Conservation (phyloP, 2,329 filamentous ascomycete genomes). For the Penicillium expansum region DNA sequence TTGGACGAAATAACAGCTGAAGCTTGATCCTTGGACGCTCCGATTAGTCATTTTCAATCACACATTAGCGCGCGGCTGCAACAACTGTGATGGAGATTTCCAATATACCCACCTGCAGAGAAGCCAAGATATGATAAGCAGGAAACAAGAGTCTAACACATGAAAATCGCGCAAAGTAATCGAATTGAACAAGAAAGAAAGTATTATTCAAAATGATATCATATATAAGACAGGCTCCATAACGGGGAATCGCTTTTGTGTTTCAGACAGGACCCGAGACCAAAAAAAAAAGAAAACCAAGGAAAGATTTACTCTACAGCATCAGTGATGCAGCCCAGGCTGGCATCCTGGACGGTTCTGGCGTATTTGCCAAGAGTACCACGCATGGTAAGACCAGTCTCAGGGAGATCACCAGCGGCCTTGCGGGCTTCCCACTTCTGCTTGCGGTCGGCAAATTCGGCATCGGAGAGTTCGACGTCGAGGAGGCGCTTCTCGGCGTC, state of each 20-base stretch:
- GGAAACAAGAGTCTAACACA: background rate
- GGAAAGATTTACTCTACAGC: conserved; percentile 31
- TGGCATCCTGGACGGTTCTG: conserved; percentile 46
- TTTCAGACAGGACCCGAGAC: conserved; percentile 16
- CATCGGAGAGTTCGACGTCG: conserved; percentile 64
- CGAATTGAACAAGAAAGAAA: conserved; percentile 3
- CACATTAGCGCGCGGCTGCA: background rate
- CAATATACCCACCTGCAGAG: background rate
- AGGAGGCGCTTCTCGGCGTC: conserved; percentile 70
- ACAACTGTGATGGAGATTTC: background rate
- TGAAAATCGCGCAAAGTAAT: background rate
- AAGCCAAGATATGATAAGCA: background rate
- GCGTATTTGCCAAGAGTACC: conserved; percentile 73
- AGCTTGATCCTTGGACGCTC: background rate
- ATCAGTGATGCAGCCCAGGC: conserved; percentile 50
- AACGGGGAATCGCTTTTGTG: conserved; percentile 24
- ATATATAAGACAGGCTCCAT: conserved; percentile 20
- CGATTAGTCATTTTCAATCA: background rate
- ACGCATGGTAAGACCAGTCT: conserved; percentile 57
- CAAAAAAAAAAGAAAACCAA: conserved; percentile 5
- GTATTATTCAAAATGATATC: conserved; percentile 20
- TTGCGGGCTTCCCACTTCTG: conserved; percentile 57
- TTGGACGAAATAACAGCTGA: too few species aligned
- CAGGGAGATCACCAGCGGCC: conserved; percentile 38
- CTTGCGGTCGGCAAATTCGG: conserved; percentile 59